These are phyloP conservation scores for Emericellopsis terricola DNA, from an alignment of 495 filamentous ascomycete genomes.

Conservation along the genomic window DNA sequence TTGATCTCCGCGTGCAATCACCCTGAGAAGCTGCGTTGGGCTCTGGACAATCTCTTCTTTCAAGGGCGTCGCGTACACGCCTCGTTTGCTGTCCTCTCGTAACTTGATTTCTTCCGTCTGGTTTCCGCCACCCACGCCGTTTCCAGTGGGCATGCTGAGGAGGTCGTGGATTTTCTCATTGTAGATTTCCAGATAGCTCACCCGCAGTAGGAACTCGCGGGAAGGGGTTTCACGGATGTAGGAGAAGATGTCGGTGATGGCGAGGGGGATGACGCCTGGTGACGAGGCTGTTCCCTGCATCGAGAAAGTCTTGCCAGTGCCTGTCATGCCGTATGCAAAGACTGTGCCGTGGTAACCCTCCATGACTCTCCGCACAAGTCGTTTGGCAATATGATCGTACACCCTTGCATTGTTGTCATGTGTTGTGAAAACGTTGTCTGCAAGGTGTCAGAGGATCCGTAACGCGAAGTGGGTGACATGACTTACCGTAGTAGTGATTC, in stretches of 20 bases:
- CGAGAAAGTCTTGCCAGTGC: slow-evolving; percentile 95
- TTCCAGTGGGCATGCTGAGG: slow-evolving; percentile 47
- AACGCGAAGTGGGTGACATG: background rate
- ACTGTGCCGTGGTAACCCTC: slow-evolving; percentile 98
- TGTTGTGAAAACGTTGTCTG: slow-evolving; percentile 90
- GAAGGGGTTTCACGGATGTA: slow-evolving; percentile 95
- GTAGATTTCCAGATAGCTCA: slow-evolving; percentile 98
- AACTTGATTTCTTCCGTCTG: slow-evolving; percentile 84
- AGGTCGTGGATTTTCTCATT: slow-evolving; percentile 96
- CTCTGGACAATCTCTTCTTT: slow-evolving; percentile 99
- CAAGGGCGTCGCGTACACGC: slow-evolving; percentile 87
- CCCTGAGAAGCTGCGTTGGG: slow-evolving; percentile 83
- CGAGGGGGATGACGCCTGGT: slow-evolving; percentile 92
- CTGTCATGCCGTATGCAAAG: slow-evolving; percentile 98
- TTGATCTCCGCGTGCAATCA: slow-evolving; percentile 88
- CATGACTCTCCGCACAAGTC: slow-evolving; percentile 90
- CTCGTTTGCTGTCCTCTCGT: slow-evolving; percentile 85
- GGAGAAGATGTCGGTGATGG: slow-evolving; percentile 97
- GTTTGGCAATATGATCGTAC: slow-evolving; percentile 85
- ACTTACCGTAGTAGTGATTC: slow-evolving; percentile 83
- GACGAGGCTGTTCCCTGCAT: slow-evolving; percentile 97
- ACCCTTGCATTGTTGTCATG: slow-evolving; percentile 87
- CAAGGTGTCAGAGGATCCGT: slow-evolving; percentile 1
- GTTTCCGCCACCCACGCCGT: slow-evolving; percentile 22
- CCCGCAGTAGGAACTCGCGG: slow-evolving; percentile 83